Base-by-base conservation (phyloP, 441 rosid genomes). In the Euphorbia corollata region DNA sequence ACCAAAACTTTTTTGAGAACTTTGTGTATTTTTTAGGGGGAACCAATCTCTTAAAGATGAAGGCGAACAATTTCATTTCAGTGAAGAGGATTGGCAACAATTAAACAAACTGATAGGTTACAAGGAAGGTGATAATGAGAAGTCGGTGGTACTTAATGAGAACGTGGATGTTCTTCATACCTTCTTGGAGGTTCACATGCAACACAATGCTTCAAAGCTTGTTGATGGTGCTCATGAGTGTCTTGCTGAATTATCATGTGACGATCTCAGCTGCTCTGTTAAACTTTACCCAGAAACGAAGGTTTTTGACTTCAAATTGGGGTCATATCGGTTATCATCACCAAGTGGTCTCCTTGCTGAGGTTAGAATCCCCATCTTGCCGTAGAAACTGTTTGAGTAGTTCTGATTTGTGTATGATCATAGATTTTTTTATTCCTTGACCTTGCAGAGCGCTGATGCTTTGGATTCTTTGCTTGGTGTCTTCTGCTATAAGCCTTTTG, bases 241-340 rank as follows among this genome's bases (percentile, higher is more conserved):
- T 73, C 88, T 96, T 73, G 96, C 99, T 74, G 98, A 88, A 61
- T 81, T 96, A 78, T 96, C 99, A 36, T 87, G 94, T 75, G 92
- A 96, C 68, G 89, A 69, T 75, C 86, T 96, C 68, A 84, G 84
- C 75, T 90, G 95, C 83, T 86, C 77, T 55, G 68, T 96, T 71
- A 89, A 86, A 81, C 86, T 96, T 81, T 96, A 87, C 79, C 97
- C 96, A 23, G 99, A 96, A 81, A 83, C 99, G 56, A 90, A 92
- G 81, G 79, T 86, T 36, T 86, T 92, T 78, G 93, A 89, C 74
- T 67, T 96, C 77, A 96, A 86, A 77, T 56, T 96, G 78, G 96
- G 96, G 30, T 90, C 91, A 66, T 92, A 96, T 81, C 89, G 74
- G 78, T 82, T 96, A 80, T 90, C 96, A 78, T 92, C 98, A 1